Evolutionary conservation across 2,329 filamentous ascomycete species (phyloP).

Genomic region (Penicillium sp.): DNA sequence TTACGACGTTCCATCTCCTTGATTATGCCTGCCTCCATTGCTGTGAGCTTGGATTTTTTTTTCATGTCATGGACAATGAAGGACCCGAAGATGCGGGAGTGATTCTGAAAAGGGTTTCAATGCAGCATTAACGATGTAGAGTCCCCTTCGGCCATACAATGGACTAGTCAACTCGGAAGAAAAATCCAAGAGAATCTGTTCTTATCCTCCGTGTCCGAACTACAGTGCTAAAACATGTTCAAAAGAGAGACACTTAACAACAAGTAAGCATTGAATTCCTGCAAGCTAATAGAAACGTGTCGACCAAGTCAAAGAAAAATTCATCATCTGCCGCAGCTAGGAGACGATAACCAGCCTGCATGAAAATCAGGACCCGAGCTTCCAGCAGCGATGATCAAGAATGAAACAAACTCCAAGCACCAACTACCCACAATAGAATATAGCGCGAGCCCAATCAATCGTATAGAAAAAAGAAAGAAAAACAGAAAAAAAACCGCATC

Average conservation of each 20-base stretch:
- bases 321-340: background rate
- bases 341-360: constrained; percentile 1
- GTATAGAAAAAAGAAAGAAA: background rate
- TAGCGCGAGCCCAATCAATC: background rate
- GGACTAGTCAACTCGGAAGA: background rate
- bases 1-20: background rate
- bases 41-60: background rate
- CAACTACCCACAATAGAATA: background rate
- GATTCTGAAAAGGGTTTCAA: background rate
- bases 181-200: background rate
- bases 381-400: background rate
- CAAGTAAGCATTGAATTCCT: background rate
- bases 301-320: background rate
- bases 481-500: background rate
- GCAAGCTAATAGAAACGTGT: background rate
- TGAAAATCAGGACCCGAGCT: background rate
- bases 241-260: background rate
- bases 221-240: background rate
- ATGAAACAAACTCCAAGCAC: constrained; percentile 1
- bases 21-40: background rate
- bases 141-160: background rate
- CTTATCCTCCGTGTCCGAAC: background rate
- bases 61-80: background rate
- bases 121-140: background rate
- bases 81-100: background rate